phyloP scores from a whole-genome alignment of 2,329 filamentous ascomycete genomes.

The Magnaporthiopsis incrustans region DNA sequence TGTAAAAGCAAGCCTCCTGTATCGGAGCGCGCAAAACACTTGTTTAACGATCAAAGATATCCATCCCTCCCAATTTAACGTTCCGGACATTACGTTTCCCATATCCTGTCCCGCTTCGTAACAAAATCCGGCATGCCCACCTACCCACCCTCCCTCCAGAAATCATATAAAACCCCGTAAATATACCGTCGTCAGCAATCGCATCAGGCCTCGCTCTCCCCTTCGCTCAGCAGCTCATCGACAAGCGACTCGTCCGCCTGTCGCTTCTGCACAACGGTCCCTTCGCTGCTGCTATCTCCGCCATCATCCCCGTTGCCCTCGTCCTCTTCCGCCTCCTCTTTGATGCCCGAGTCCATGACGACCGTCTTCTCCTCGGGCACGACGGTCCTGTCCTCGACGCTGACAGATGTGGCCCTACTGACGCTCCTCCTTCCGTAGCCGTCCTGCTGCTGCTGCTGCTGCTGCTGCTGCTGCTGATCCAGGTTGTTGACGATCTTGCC shows the following conservation, averaged over 20 bases:
- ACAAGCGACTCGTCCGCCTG: conserved; percentile 27
- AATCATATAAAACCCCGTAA: background rate
- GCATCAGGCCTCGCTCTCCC: conserved; percentile 26
- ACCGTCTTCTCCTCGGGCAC: conserved; percentile 29
- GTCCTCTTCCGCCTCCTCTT: conserved; percentile 38
- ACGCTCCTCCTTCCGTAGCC: conserved; percentile 26
- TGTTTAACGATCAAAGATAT: background rate
- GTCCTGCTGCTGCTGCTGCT: conserved; percentile 17
- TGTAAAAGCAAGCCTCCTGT: too few relatives aligned
- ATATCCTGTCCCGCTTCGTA: background rate
- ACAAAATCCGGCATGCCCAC: background rate
- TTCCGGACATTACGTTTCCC: background rate
- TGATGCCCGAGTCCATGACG: conserved; percentile 35
- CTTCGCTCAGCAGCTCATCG: conserved; percentile 32
- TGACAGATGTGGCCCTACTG: conserved; percentile 37
- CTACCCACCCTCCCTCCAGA: too few relatives aligned
- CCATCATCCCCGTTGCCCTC: conserved; percentile 21
- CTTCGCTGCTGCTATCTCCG: conserved; percentile 18
- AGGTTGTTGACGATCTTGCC: conserved; percentile 60
- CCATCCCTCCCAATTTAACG: background rate
- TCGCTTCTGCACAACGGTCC: conserved; percentile 16
- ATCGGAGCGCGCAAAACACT: background rate
- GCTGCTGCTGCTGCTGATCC: conserved; percentile 27
- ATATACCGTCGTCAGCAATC: background rate
- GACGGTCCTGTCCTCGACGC: conserved; percentile 21